Conservation (phyloP, 1,284 basidiomycete species). For the Meira miltonrushii region DNA sequence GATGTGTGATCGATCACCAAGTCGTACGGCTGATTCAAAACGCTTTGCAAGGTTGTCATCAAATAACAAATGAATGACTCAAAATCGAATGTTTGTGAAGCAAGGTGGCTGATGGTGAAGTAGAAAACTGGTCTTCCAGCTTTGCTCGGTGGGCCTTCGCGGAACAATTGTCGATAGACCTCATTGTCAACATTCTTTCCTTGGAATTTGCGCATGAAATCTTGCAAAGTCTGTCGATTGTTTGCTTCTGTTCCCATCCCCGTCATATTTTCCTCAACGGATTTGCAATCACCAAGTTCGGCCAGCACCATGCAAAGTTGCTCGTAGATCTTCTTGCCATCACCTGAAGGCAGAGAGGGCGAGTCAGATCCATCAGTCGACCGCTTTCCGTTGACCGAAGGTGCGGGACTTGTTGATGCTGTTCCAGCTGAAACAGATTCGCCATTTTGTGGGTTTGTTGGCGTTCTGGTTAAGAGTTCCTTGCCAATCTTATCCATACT, state of each 20-base stretch:
- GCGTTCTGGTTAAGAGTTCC: slow-evolving; percentile 23
- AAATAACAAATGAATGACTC: slow-evolving; percentile 64
- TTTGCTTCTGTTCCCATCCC: not conserved
- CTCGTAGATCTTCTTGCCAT: slow-evolving; percentile 29
- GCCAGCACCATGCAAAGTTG: slow-evolving; percentile 32
- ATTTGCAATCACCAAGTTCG: slow-evolving; percentile 29
- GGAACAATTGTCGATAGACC: slow-evolving; percentile 33
- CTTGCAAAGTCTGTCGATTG: slow-evolving; percentile 25
- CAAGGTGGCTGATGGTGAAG: slow-evolving; percentile 58
- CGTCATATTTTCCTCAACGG: slow-evolving; percentile 4
- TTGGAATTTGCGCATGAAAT: slow-evolving; percentile 34
- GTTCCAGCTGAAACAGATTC: not conserved
- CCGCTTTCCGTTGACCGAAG: not conserved
- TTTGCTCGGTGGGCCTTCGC: slow-evolving; percentile 37
- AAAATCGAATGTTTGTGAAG: slow-evolving; percentile 76
- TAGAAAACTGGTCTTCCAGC: slow-evolving; percentile 55
- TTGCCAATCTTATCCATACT: slow-evolving; percentile 43
- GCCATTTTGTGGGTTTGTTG: slow-evolving; percentile 4
- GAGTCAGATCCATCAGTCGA: not conserved
- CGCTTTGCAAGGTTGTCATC: slow-evolving; percentile 30
- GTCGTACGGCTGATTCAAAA: slow-evolving; percentile 29
- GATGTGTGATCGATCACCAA: slow-evolving; percentile 37
- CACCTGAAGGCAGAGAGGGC: not conserved
- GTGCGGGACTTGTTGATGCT: not conserved
- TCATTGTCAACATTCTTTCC: slow-evolving; percentile 36